These are phyloP conservation scores for Blastobotrys arbuscula DNA, from an alignment of 1,139 yeast genomes.

Conservation along the genomic window DNA sequence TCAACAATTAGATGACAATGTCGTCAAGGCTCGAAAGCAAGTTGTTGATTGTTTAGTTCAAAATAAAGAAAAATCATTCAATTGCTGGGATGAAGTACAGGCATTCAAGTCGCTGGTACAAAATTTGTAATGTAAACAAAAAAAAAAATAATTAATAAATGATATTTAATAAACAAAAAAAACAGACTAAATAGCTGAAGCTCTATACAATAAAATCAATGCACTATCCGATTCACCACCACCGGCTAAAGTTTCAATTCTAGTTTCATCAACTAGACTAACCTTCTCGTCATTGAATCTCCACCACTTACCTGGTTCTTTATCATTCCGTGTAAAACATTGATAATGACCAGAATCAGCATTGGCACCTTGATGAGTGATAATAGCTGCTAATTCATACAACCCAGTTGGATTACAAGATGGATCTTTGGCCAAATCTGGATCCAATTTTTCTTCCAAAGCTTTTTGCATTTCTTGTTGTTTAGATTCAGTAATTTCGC, in stretches of 20 bases:
- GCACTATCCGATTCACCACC: conserved; percentile 99
- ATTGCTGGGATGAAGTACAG: conserved; percentile 85
- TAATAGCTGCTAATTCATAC: conserved; percentile 74
- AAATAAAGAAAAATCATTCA: conserved; percentile 69
- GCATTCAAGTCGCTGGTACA: conserved; percentile 48
- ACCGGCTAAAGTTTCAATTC: conserved; percentile 80
- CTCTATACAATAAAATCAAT: conserved; percentile 76
- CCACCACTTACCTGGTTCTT: conserved; percentile 76
- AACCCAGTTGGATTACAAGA: conserved; percentile 86
- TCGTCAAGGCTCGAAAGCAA: conserved; percentile 46
- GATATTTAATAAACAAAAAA: not conserved
- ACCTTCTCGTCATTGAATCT: conserved; percentile 93
- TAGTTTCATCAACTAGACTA: conserved; percentile 66
- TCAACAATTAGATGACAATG: conserved; percentile 36
- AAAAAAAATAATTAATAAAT: not conserved
- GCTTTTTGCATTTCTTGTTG: conserved; percentile 35
- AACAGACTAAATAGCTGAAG: conserved; percentile 30
- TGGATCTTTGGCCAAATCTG: conserved; percentile 35
- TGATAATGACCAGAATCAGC: conserved; percentile 98
- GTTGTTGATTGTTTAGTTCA: conserved; percentile 62
- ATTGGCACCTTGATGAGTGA: conserved; percentile 91
- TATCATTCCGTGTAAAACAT: conserved; percentile 70
- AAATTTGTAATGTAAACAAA: conserved; percentile 1
- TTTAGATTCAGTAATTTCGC: conserved; percentile 33
- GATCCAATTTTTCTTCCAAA: conserved; percentile 29